Evolutionary conservation across 192 early-diverging fungal genomes (phyloP).

Genomic region (Coemansia sp.): DNA sequence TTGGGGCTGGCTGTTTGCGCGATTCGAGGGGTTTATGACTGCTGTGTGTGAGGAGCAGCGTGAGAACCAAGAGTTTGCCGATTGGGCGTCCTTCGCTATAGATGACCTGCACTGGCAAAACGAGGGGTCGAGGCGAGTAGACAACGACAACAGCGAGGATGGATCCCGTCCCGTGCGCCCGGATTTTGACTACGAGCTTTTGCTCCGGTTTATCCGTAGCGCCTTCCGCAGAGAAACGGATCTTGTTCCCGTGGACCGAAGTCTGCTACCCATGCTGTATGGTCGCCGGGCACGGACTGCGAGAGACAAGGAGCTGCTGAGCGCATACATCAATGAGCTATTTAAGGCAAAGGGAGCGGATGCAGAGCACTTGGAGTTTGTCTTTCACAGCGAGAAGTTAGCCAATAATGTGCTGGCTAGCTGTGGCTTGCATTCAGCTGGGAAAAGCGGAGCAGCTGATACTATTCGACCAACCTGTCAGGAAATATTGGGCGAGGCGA

Average conservation of each 20-base stretch:
- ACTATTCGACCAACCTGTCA: neutral
- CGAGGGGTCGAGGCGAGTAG: slow-evolving; percentile 27
- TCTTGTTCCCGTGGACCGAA: neutral
- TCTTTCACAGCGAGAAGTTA: slow-evolving; percentile 15
- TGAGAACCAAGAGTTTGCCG: slow-evolving; percentile 43
- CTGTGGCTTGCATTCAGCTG: neutral
- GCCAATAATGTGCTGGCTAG: neutral
- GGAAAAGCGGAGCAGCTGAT: neutral
- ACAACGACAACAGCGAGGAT: slow-evolving; percentile 25
- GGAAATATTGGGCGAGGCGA: slow-evolving; percentile 7
- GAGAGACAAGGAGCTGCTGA: neutral
- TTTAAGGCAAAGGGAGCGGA: neutral
- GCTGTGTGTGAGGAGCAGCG: slow-evolving; percentile 29
- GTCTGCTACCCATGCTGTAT: neutral
- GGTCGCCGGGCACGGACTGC: neutral
- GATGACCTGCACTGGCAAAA: slow-evolving; percentile 48
- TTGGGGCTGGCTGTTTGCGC: slow-evolving; percentile 33
- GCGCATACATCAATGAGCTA: neutral
- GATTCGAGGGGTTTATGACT: slow-evolving; percentile 24
- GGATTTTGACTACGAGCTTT: slow-evolving; percentile 30
- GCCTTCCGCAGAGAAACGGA: slow-evolving; percentile 18
- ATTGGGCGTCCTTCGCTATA: slow-evolving; percentile 39
- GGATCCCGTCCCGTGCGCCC: slow-evolving; percentile 33
- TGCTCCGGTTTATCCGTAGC: slow-evolving; percentile 31
- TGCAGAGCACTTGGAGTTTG: slow-evolving; percentile 11